Evolutionary conservation across 495 filamentous ascomycete species (phyloP).

Genomic region (Penicillium mononematosum): DNA sequence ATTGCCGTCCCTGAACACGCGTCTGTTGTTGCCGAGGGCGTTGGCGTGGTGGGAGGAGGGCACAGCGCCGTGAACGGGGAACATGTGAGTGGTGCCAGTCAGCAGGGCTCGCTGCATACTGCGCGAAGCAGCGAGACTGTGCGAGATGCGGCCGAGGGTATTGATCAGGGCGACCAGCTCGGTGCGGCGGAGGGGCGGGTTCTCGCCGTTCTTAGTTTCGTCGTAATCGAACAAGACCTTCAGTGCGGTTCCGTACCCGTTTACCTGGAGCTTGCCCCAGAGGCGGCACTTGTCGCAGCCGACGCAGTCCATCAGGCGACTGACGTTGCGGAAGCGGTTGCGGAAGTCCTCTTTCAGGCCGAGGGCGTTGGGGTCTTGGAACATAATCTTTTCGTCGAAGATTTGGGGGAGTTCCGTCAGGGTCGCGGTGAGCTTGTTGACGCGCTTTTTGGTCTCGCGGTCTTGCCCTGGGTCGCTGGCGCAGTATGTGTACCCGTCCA

Average conservation of each 20-base stretch:
- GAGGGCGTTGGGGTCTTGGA: conserved; percentile 61
- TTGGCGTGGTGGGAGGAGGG: conserved; percentile 22
- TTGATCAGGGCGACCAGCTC: conserved; percentile 94
- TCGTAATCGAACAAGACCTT: conserved; percentile 97
- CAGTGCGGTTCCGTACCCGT: conserved; percentile 89
- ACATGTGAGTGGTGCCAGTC: conserved; percentile 33
- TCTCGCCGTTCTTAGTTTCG: conserved; percentile 68
- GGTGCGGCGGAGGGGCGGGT: conserved; percentile 77
- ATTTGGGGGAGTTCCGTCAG: conserved; percentile 69
- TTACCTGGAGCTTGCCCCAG: conserved; percentile 97
- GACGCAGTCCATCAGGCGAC: conserved; percentile 95
- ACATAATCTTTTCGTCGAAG: conserved; percentile 95
- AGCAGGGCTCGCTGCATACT: conserved; percentile 66
- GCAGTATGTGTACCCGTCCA: conserved; percentile 87
- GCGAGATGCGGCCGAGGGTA: conserved; percentile 81
- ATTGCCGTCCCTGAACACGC: conserved; percentile 36
- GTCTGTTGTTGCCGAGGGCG: conserved; percentile 15
- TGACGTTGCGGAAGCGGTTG: conserved; percentile 94
- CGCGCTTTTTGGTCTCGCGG: conserved; percentile 70
- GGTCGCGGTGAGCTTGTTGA: conserved; percentile 65
- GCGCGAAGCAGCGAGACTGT: conserved; percentile 70
- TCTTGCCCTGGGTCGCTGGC: conserved; percentile 81
- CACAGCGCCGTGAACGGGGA: conserved; percentile 34
- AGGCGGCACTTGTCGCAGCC: conserved; percentile 98
- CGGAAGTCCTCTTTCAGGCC: conserved; percentile 96